phyloP scores from a whole-genome alignment of 179 eudicot species.

The Dionaea muscipula region DNA sequence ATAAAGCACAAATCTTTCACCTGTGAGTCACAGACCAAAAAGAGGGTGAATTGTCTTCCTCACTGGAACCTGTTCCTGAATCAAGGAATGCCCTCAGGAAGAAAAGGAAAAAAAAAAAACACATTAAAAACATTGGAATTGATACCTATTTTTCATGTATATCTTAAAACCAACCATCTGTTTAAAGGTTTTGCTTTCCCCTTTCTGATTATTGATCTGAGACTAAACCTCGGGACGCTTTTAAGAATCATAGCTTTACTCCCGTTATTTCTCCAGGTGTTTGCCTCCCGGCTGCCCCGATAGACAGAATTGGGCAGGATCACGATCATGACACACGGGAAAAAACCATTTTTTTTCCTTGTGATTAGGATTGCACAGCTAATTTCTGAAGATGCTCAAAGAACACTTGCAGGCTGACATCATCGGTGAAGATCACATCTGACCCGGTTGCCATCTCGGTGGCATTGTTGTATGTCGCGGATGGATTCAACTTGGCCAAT shows the following conservation, averaged over 20 bases:
- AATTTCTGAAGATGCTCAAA: slow-evolving; percentile 89
- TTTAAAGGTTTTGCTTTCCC: not conserved
- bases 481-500: slow-evolving; percentile 89
- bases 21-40: not conserved
- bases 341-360: too few relatives aligned
- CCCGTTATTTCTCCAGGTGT: too few relatives aligned
- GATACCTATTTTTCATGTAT: slow-evolving; percentile 3
- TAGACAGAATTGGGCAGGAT: not conserved
- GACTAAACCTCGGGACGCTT: not conserved
- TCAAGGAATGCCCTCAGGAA: not conserved
- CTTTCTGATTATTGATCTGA: not conserved
- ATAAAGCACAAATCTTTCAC: not conserved
- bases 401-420: slow-evolving; percentile 94
- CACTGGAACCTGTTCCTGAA: not conserved
- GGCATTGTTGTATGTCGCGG: slow-evolving; percentile 78
- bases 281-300: not conserved
- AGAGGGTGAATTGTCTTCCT: not conserved
- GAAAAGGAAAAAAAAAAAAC: too few relatives aligned
- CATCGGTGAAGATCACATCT: slow-evolving; percentile 91
- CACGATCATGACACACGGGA: not conserved
- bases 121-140: not conserved
- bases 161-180: too few relatives aligned
- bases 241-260: not conserved
- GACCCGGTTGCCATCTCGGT: slow-evolving; percentile 66
- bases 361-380: slow-evolving; percentile 70